phyloP scores from a whole-genome alignment of 495 filamentous ascomycete genomes.

The Hypoxylon fragiforme region DNA sequence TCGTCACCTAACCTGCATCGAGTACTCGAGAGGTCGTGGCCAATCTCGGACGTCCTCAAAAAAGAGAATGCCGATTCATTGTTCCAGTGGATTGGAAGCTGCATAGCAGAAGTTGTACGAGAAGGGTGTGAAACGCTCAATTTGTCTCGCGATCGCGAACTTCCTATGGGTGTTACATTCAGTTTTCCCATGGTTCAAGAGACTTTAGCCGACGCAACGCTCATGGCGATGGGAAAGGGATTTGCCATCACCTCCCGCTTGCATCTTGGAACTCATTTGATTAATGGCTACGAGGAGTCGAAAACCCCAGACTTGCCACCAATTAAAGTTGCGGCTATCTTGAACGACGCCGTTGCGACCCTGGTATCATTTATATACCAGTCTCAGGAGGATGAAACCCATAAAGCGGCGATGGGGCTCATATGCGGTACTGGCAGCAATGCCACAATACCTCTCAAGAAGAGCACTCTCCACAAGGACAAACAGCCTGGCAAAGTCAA shows the following conservation, averaged over 20 bases:
- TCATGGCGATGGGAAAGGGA: slow-evolving; percentile 89
- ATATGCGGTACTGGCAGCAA: slow-evolving; percentile 86
- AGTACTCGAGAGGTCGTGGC: slow-evolving; percentile 72
- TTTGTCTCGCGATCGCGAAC: slow-evolving; percentile 42
- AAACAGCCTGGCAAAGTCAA: slow-evolving; percentile 58
- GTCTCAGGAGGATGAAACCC: slow-evolving; percentile 44
- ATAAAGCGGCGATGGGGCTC: slow-evolving; percentile 71
- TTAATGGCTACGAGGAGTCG: slow-evolving; percentile 65
- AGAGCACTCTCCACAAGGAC: slow-evolving; percentile 63
- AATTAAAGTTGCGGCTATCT: slow-evolving; percentile 73
- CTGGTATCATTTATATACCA: slow-evolving; percentile 75
- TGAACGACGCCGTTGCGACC: slow-evolving; percentile 81
- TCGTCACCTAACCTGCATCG: slow-evolving; percentile 54
- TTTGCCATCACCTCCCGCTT: slow-evolving; percentile 75
- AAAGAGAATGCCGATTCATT: slow-evolving; percentile 73
- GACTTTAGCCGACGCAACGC: slow-evolving; percentile 70
- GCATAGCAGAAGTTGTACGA: slow-evolving; percentile 71
- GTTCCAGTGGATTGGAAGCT: slow-evolving; percentile 78
- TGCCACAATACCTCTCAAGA: slow-evolving; percentile 74
- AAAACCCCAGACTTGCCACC: slow-evolving; percentile 58
- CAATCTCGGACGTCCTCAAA: slow-evolving; percentile 78
- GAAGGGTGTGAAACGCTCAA: slow-evolving; percentile 42
- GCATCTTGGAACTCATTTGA: slow-evolving; percentile 69
- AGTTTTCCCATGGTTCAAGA: slow-evolving; percentile 85
- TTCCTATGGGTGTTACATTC: slow-evolving; percentile 82